Evolutionary conservation across 2,329 filamentous ascomycete genomes (phyloP), one percentile per base, ranked within the genome.

Genomic region (Gremmenia infestans): DNA sequence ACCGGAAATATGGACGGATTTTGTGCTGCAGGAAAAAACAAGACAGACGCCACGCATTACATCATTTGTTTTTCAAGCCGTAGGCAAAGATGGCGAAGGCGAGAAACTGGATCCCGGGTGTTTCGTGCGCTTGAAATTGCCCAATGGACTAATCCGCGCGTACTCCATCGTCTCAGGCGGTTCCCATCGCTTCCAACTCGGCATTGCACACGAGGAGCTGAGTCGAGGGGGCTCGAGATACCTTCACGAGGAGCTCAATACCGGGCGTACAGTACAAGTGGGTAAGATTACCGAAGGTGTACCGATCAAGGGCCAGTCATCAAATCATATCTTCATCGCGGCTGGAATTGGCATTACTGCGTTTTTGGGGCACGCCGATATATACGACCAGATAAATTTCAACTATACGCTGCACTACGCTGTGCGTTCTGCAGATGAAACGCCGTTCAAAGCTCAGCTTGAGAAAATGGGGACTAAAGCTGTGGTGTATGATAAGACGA

Each of bases 341-440:
- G 85, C 81, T 9, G 85, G 85, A 0, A 82, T 88, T 32, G 85
- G 85, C 0, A 79, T 88, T 58, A 88, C 85, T 1, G 85, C 85
- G 0, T 87, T 87, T 60, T 64, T 88, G 8, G 63, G 72, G 0
- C 71, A 82, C 23, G 65, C 81, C 3, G 70, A 78, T 49, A 52
- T 32, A 1, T 75, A 76, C 57, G 65, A 70, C 15, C 35, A 62
- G 4, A 78, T 79, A 56, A 74, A 82, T 63, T 78, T 71, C 66
- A 76, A 77, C 54, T 77, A 76, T 39, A 72, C 74, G 22, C 68
- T 87, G 42, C 83, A 87, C 69, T 86, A 83, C 58, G 82, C 79
- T 0, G 78, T 86, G 14, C 76, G 79, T 8, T 76, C 73, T 1
- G 65, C 66, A 0, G 39, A 15, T 5, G 39, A 42, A 42, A 42